These are phyloP conservation scores for Rhinocladiella similis DNA, from an alignment of 2,329 filamentous ascomycete species.

Conservation along the genomic window DNA sequence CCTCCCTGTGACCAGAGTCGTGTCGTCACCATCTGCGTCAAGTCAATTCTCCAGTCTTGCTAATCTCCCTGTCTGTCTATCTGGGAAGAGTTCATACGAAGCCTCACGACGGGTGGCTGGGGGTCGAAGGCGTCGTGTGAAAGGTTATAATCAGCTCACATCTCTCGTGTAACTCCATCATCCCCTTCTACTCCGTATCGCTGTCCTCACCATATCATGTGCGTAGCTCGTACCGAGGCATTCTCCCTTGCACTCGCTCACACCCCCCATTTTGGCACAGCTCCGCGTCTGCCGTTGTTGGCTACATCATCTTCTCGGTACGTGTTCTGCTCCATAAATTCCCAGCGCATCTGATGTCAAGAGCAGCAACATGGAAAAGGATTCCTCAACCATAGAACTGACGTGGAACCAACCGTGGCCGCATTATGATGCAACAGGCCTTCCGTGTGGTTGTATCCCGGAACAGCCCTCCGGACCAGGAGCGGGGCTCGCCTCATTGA, in stretches of 20 bases:
- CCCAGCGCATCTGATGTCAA: background rate
- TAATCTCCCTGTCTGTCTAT: background rate
- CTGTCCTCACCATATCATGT: too few relatives aligned
- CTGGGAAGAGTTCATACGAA: background rate
- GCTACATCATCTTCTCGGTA: background rate
- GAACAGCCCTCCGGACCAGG: background rate
- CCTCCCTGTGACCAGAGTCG: background rate
- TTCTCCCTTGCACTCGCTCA: too few relatives aligned
- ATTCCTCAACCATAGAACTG: background rate
- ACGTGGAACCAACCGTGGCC: background rate
- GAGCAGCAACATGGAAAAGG: background rate
- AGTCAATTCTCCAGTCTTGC: background rate
- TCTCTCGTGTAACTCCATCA: too few relatives aligned
- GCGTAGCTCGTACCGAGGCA: too few relatives aligned
- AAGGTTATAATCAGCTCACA: too few relatives aligned
- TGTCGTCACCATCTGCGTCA: constrained; percentile 1
- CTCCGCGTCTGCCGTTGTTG: too few relatives aligned
- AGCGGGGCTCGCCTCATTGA: background rate
- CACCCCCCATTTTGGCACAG: too few relatives aligned
- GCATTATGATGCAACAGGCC: background rate
- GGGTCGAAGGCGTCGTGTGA: too few relatives aligned
- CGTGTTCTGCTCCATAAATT: background rate
- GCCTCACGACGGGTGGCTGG: background rate
- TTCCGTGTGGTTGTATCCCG: background rate
- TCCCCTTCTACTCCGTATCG: too few relatives aligned